Base-by-base conservation (phyloP, 768 basidiomycete species). In the Rhizopogon sp. region DNA sequence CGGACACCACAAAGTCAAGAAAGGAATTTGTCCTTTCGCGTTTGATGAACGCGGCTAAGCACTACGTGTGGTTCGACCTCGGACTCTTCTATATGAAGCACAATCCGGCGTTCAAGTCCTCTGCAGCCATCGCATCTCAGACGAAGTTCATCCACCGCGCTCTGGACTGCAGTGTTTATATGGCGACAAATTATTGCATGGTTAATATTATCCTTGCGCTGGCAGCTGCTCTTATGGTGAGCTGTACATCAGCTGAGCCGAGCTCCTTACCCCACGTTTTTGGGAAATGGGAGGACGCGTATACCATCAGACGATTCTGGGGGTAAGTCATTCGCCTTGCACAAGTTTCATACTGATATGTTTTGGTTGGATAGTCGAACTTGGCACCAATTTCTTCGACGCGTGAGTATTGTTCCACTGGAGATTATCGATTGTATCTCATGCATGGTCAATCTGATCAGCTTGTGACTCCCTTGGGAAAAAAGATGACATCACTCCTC, bases 261-360 rank as follows among this genome's bases (percentile, higher is more conserved):
- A 56, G 60, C 17, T 67, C 70, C 28, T 79, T 76, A 75, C 74
- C 75, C 1, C 61, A 62, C 20, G 33, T 74, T 6, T 77, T 71
- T 54, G 74, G 74, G 0, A 52, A 54, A 5, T 62, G 58, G 50
- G 46, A 53, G 10, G 67, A 76, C 25, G 71, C 72, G 11, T 75
- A 72, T 54, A 73, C 74, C 1, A 56, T 78, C 7, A 70, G 73
- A 20, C 63, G 65, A 7, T 67, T 74, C 28, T 78, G 76, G 76
- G 70, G 75, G 74, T 75, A 56, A 59, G 73, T 64, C 9, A 46
- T 31, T 53, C 29, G 22, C 33, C 33, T 33, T 17, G 54, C 25
- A 8, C 22, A 17, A 17, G 45, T 11, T 13, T 20, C 37, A 39
- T n/a, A 35, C 40, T 37, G 25, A 22, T 1, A 52, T 3, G 6